Evolutionary conservation across 78 protist genomes (phyloP), one percentile per base, ranked within the genome.

Genomic region (Dictyostelium purpureum): DNA sequence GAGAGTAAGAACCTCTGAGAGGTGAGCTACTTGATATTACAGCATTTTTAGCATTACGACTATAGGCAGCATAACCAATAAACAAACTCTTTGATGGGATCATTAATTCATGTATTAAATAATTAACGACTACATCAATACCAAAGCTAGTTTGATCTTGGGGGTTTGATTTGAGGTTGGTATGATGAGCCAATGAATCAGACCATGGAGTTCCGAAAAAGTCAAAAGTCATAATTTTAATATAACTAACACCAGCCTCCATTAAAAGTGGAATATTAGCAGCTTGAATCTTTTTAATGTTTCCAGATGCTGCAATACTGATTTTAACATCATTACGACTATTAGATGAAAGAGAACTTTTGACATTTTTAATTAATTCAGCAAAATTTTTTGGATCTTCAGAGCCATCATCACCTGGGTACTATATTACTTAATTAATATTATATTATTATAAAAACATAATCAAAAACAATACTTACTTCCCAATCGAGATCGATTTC

Each of bases 401-500:
- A 16, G 16, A 24, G 24, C 42, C 57, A 6, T 21, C 12, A 10
- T 18, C 4, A 19, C 42, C 42, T 70, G 21, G 38, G 10, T 42
- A 47, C 70, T 31, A 4, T 10, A 11, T 11, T 47, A 47, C 6
- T 47, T 47, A 47, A 47, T 47, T 47, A 47, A 47, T 47, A 47
- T 11, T 11, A 47, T 6, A 47, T 10, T 47, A 47, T 47, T 47
- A 11, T 6, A 11, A n/a, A 47, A 47, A 47, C 6, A n/a, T n/a
- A n/a, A n/a, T n/a, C n/a, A n/a, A n/a, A n/a, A n/a, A n/a, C n/a
- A n/a, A n/a, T n/a, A n/a, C n/a, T n/a, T n/a, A n/a, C n/a, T 47
- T 70, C 77, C 77, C 77, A 70, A 70, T 70, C 77, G 6, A 70
- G 9, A 24, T 70, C 77, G 12, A 70, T 70, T 12, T 45, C 57